Evolutionary conservation across 148 eudicot genomes (phyloP).

Genomic region (Rhododendron ovatum): DNA sequence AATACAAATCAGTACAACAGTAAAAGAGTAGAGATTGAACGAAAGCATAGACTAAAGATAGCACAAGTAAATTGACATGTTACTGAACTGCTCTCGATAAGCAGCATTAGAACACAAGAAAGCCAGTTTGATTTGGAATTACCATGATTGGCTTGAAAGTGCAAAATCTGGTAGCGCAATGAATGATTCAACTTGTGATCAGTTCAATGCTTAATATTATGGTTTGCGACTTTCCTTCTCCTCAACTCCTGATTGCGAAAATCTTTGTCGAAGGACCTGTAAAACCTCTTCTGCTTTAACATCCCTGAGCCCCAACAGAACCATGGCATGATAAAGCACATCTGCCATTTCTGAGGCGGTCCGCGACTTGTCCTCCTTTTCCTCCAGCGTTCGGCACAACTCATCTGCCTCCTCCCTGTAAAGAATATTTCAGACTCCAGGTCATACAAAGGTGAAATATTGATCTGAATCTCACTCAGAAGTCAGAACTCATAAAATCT

Average conservation of each 20-base stretch:
- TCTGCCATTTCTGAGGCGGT: constrained; percentile 98
- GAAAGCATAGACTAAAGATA: not conserved
- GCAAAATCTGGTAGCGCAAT: not conserved
- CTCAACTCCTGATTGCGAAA: constrained; percentile 77
- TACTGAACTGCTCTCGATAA: not conserved
- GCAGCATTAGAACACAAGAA: not conserved
- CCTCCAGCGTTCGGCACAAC: constrained; percentile 82
- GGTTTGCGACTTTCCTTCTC: constrained; percentile 68
- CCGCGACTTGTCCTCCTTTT: constrained; percentile 60
- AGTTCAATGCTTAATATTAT: constrained; percentile 3
- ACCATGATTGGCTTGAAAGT: not conserved
- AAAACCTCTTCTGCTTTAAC: constrained; percentile 78
- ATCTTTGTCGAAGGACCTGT: constrained; percentile 56
- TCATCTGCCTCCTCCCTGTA: constrained; percentile 95
- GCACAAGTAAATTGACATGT: not conserved
- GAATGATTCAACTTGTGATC: not conserved
- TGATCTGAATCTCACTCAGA: not conserved
- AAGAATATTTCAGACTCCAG: not conserved
- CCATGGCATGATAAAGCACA: constrained; percentile 90
- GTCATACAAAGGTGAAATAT: not conserved
- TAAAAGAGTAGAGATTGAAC: not conserved
- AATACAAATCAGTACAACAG: not conserved
- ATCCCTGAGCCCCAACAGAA: constrained; percentile 55
- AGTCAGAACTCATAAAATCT: not conserved
- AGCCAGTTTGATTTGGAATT: not conserved